phyloP scores from a whole-genome alignment of 306 rosid genomes.

The Gynostemma pentaphyllum region DNA sequence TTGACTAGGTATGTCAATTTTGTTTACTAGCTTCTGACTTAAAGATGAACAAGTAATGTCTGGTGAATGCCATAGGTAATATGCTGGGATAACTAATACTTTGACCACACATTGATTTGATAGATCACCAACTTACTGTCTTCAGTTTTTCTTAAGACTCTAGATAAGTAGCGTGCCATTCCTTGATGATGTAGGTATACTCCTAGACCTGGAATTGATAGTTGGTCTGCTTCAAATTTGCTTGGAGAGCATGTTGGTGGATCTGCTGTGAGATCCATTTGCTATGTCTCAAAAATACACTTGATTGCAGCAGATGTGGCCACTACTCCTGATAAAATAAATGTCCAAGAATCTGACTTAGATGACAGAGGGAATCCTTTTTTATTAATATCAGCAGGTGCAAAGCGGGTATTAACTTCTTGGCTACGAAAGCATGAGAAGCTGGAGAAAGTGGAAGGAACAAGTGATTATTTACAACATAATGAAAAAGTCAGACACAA shows the following conservation, averaged over 20 bases:
- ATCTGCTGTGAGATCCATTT: conserved; percentile 89
- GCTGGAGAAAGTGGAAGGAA: conserved; percentile 23
- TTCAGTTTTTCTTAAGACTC: neutral
- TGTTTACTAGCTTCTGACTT: conserved; percentile 2
- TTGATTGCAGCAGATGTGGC: conserved; percentile 29
- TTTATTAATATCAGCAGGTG: conserved; percentile 85
- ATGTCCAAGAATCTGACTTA: conserved; percentile 14
- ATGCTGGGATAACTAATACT: neutral
- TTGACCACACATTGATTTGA: neutral
- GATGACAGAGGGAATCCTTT: conserved; percentile 39
- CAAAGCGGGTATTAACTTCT: conserved; percentile 87
- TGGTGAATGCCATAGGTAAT: neutral
- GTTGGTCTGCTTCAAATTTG: conserved; percentile 78
- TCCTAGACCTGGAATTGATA: conserved; percentile 40
- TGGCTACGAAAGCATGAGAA: conserved; percentile 63
- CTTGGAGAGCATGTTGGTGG: conserved; percentile 98
- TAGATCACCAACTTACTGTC: neutral
- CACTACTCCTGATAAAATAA: conserved; percentile 13
- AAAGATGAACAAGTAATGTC: neutral
- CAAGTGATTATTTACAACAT: conserved; percentile 21
- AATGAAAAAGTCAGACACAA: conserved; percentile 20
- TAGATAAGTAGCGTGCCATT: neutral
- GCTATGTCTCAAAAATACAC: conserved; percentile 57
- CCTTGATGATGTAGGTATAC: conserved; percentile 47
- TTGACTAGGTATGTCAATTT: conserved; percentile 56